Percentiles rank a stretch among this genome's conserved stretches.
phyloP scores from a whole-genome alignment of 345 rosid genomes.

The Hevea brasiliensis region DNA sequence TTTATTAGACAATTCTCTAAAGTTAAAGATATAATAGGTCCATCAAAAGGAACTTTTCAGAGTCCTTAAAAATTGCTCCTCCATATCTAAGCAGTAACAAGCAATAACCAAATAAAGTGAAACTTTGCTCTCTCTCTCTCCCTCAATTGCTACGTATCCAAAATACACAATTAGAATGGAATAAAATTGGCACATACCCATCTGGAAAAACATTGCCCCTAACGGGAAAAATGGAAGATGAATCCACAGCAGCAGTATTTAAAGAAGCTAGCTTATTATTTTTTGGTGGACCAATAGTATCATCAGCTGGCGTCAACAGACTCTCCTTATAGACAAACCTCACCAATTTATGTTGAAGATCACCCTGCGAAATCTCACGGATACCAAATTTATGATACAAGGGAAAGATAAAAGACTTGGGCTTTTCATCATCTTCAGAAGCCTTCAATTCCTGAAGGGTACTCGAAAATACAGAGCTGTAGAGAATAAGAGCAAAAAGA shows the following conservation, averaged over 20 bases:
- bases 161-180: not conserved
- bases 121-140: not conserved
- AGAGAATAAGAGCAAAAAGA: conserved; percentile 52
- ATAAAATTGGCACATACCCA: conserved; percentile 53
- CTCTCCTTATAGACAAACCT: conserved; percentile 44
- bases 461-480: conserved; percentile 41
- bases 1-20: not conserved
- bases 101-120: not conserved
- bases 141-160: not conserved
- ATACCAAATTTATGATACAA: conserved; percentile 57
- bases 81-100: not conserved
- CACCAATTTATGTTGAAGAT: conserved; percentile 46
- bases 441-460: conserved; percentile 41
- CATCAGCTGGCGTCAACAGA: conserved; percentile 32
- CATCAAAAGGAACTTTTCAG: not conserved
- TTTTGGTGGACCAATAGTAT: conserved; percentile 28
- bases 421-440: conserved; percentile 42
- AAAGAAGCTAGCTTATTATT: conserved; percentile 35
- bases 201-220: conserved; percentile 79
- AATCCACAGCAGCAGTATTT: conserved; percentile 42
- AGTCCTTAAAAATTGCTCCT: not conserved
- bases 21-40: not conserved
- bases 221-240: conserved; percentile 68
- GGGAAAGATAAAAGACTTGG: conserved; percentile 63
- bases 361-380: conserved; percentile 37